Evolutionary conservation across 78 protist genomes (phyloP), one percentile per base, ranked within the genome.

Genomic region (Tieghemostelium lacteum): DNA sequence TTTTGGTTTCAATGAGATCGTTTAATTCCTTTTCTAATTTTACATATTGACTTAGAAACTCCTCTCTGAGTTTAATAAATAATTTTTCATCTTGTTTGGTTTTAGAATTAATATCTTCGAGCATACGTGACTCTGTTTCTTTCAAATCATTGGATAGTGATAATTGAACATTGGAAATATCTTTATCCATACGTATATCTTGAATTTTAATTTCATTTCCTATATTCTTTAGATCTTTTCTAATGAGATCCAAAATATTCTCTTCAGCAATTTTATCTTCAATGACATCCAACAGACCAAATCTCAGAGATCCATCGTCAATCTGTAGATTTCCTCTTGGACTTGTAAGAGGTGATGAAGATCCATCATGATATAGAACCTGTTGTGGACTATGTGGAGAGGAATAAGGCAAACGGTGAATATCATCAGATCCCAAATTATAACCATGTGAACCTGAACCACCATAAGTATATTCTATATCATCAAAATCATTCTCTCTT

Each of bases 231-330:
- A 80, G 45, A n/a, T 80, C 88, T 17, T 31, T 65, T 49, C 49
- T 80, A 39, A 80, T 80, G 34, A 36, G 67, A 29, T 80, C 88
- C 52, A 80, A 31, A n/a, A 67, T 76, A 39, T 70, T 80, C 54
- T 80, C 88, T 67, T 80, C 88, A 4, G 67, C 76, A 0, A 80
- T 67, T 39, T 80, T 80, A 39, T 80, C 88, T 42, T 80, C 88
- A 28, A 80, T 57, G 65, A 80, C 88, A 80, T 80, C 88, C 26
- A 80, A n/a, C 36, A 80, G 28, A 1, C 71, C 75, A 33, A 80
- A 80, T 54, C 76, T 31, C 24, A 80, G 29, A 7, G 28, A 34
- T 24, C 67, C 60, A 49, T 2, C 24, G 70, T 42, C 26, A 52
- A 37, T 19, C 36, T 40, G 24, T n/a, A 22, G 33, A 19, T 24